Base-by-base conservation (phyloP, 805 yeast species). In the Komagataella mondaviorum region DNA sequence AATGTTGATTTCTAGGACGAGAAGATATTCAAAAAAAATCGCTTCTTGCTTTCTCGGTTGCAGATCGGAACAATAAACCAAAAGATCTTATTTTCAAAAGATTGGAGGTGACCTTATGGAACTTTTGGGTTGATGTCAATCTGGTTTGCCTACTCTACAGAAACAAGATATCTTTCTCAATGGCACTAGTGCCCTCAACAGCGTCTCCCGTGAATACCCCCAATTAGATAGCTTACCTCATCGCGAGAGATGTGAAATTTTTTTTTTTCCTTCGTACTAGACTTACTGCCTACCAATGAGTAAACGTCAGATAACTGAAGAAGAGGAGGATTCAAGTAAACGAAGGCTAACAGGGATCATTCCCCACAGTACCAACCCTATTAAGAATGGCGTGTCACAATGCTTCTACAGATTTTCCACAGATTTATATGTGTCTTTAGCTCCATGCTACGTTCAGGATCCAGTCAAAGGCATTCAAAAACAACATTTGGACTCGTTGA, bases 401-500 rank as follows among this genome's bases (percentile, higher is more conserved):
- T 85, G 95, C 62, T 88, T 87, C 70, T 81, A 78, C 57, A 71
- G 67, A 46, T 76, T 81, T 51, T 71, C 76, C 51, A 69, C 85
- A 1, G 69, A 79, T 14, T 63, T 93, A 64, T 88, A 90, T 62
- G 81, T 89, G 5, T 88, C 96, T 6, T 64, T 93, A 51, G 96
- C 99, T 4, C 99, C 99, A 51, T 71, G 80, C 51, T 86, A 83
- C 66, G 62, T 81, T 44, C 70, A 73, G 46, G 71, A 75, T 49
- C 96, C 96, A 6, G 62, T 83, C 14, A 79, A 78, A 54, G 99
- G 98, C 46, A 75, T 93, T 7, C 79, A 80, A 64, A 75, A 81
- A 24, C 97, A 91, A 69, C 98, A 93, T 68, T 69, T 93, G 56
- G 96, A 93, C 61, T 89, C 93, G 3, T 71, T 93, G 66, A 71